Percentiles rank a stretch among this genome's conserved stretches.
Conservation (phyloP, 164 flowering plant species). For the Echeveria elegans region DNA sequence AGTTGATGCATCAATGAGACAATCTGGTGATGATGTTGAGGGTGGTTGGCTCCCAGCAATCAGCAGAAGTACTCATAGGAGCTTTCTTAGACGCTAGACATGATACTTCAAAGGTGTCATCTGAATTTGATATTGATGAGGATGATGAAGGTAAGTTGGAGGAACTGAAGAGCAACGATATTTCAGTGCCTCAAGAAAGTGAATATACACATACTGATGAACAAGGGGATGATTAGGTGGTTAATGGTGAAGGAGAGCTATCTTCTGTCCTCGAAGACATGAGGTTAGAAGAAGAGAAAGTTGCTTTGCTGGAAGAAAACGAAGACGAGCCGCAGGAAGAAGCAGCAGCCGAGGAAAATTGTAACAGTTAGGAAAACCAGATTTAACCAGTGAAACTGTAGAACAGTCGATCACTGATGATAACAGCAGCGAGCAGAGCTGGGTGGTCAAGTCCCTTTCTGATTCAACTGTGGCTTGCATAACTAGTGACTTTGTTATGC, state of each 20-base stretch:
- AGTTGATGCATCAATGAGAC: constrained; percentile 77
- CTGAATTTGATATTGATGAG: constrained; percentile 27
- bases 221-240: constrained; percentile 17
- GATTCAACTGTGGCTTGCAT: constrained; percentile 92
- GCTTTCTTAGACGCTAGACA: constrained; percentile 71
- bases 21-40: constrained; percentile 49
- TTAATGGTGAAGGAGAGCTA: constrained; percentile 27
- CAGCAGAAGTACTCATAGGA: constrained; percentile 81
- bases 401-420: constrained; percentile 51
- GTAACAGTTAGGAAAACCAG: constrained; percentile 34
- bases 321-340: constrained; percentile 14
- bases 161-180: constrained; percentile 15
- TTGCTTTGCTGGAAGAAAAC: constrained; percentile 15
- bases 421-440: constrained; percentile 72
- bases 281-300: constrained; percentile 45
- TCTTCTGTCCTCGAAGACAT: constrained; percentile 35
- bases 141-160: constrained; percentile 21
- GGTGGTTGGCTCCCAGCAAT: constrained; percentile 85
- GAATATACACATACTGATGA: constrained; percentile 18
- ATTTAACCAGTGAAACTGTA: constrained; percentile 37
- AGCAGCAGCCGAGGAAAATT: constrained; percentile 19
- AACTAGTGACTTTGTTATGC: constrained; percentile 96
- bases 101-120: constrained; percentile 33
- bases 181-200: constrained; percentile 11
- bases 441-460: constrained; percentile 74